phyloP scores from a whole-genome alignment of 1,139 yeast species.

The Saccharomyces pastorianus region DNA sequence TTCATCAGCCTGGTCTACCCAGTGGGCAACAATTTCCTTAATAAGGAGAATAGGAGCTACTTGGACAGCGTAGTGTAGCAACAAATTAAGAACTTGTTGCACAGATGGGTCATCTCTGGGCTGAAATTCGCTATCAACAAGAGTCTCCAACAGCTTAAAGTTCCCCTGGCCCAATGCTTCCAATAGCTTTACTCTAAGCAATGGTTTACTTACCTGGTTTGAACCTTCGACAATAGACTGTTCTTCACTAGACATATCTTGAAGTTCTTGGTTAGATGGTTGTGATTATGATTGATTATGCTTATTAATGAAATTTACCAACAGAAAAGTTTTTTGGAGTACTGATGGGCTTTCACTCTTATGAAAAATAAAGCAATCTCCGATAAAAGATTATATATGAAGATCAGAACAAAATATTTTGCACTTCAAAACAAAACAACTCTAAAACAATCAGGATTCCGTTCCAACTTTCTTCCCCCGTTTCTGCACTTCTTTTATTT shows the following conservation, averaged over 20 bases:
- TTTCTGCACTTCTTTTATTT: neutral
- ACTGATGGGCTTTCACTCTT: neutral
- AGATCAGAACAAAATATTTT: neutral
- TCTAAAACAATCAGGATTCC: neutral
- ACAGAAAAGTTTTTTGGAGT: neutral
- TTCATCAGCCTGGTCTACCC: constrained; percentile 8
- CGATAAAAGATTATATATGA: neutral
- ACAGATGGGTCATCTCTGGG: constrained; percentile 35
- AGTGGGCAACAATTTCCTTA: constrained; percentile 29
- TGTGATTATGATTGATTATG: neutral
- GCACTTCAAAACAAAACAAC: neutral
- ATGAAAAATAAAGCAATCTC: neutral
- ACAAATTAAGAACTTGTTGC: constrained; percentile 31
- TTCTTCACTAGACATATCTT: neutral
- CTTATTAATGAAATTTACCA: neutral
- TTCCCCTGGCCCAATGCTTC: constrained; percentile 60
- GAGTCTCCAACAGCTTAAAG: constrained; percentile 30
- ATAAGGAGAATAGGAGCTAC: constrained; percentile 61
- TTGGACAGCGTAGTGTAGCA: constrained; percentile 83
- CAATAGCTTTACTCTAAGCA: constrained; percentile 56
- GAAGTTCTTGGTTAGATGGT: neutral
- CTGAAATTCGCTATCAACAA: constrained; percentile 22
- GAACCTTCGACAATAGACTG: neutral
- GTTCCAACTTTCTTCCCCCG: neutral
- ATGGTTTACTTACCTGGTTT: constrained; percentile 33